phyloP scores from a whole-genome alignment of 768 basidiomycete genomes.

The Hericium coralloides region DNA sequence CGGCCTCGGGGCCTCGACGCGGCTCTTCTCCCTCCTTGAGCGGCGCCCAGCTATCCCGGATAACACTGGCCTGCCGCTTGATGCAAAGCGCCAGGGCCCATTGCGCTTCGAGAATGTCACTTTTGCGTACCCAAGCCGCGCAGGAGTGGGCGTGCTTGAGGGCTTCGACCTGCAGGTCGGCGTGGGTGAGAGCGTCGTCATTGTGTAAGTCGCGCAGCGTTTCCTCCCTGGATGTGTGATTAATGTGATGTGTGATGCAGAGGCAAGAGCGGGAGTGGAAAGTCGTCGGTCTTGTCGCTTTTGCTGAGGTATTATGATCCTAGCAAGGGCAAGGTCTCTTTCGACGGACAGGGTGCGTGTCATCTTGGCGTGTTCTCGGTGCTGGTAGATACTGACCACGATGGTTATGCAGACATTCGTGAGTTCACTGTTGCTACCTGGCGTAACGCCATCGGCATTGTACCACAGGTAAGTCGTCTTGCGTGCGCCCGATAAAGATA shows the following conservation, averaged over 20 bases:
- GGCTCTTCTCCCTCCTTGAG: conserved; percentile 92
- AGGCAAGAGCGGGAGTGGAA: conserved; percentile 89
- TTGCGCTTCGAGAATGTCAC: conserved; percentile 76
- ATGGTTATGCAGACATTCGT: conserved; percentile 56
- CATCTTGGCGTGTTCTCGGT: neutral
- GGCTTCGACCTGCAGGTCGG: conserved; percentile 74
- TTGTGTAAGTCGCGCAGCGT: conserved; percentile 61
- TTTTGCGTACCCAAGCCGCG: conserved; percentile 87
- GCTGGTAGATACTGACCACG: neutral
- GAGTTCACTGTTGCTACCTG: conserved; percentile 81
- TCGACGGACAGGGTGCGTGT: conserved; percentile 69
- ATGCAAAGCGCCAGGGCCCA: conserved; percentile 48
- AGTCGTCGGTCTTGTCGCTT: conserved; percentile 85
- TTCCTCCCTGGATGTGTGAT: neutral
- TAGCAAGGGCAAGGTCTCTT: conserved; percentile 70
- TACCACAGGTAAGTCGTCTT: conserved; percentile 54
- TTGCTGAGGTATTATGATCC: conserved; percentile 88
- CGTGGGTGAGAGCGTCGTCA: conserved; percentile 82
- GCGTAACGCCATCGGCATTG: conserved; percentile 85
- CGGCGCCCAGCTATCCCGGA: conserved; percentile 67
- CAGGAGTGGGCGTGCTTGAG: conserved; percentile 71
- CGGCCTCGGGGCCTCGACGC: conserved; percentile 85
- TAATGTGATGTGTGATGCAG: conserved; percentile 28
- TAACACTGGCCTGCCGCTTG: conserved; percentile 47
- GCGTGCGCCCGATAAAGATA: neutral